phyloP scores from a whole-genome alignment of 345 rosid genomes.

The Linum tenue region DNA sequence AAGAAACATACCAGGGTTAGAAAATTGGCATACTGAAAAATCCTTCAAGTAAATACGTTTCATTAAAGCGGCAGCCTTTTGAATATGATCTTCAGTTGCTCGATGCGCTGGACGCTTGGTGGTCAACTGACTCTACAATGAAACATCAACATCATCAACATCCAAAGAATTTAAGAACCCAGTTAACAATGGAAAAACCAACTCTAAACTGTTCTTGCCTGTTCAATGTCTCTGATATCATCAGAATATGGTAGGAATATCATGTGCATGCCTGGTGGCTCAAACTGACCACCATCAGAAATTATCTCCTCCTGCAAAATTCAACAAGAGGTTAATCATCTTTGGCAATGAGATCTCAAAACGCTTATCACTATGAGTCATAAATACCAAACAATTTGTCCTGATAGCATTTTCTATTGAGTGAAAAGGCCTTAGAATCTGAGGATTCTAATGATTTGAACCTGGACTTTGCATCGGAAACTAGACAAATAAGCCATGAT shows the following conservation, averaged over 20 bases:
- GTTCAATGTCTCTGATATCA: constrained; percentile 75
- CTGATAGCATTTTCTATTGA: background rate
- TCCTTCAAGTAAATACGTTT: constrained; percentile 70
- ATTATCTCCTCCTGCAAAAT: constrained; percentile 63
- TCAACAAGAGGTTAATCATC: background rate
- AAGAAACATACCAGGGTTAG: constrained; percentile 63
- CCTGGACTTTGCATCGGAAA: too few relatives aligned
- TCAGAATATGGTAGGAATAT: constrained; percentile 86
- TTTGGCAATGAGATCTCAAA: background rate
- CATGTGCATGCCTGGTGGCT: constrained; percentile 97
- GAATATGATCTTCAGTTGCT: constrained; percentile 67
- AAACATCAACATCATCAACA: constrained; percentile 16
- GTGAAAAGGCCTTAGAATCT: too few relatives aligned
- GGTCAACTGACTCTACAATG: constrained; percentile 44
- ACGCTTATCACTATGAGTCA: background rate
- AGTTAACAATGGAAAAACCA: constrained; percentile 6
- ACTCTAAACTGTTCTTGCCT: constrained; percentile 40
- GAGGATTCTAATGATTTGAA: too few relatives aligned
- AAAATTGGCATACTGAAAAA: constrained; percentile 66
- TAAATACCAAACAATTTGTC: too few relatives aligned
- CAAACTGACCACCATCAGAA: constrained; percentile 67
- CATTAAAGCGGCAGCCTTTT: constrained; percentile 60
- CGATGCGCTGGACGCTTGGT: constrained; percentile 38
- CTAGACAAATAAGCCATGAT: too few relatives aligned
- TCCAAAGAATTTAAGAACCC: constrained; percentile 10